phyloP scores from a whole-genome alignment of 129 eudicot species.

The Mikania micrantha region DNA sequence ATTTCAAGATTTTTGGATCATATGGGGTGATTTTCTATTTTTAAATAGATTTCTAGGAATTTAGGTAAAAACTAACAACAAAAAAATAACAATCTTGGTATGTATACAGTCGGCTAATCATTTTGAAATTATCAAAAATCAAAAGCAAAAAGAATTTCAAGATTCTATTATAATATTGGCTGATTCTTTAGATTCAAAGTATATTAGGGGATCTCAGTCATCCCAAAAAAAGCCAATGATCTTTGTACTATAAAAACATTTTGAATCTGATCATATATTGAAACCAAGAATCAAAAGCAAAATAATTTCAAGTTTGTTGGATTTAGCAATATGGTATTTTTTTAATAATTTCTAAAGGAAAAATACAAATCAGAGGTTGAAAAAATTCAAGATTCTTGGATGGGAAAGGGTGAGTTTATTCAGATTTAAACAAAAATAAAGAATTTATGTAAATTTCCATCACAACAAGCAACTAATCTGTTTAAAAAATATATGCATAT shows the following conservation, averaged over 20 bases:
- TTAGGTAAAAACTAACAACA: conserved; percentile 6
- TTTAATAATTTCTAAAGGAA: background rate
- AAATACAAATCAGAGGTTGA: background rate
- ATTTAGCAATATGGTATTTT: background rate
- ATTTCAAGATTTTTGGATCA: conserved; percentile 18
- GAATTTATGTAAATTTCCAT: background rate
- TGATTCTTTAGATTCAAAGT: conserved; percentile 14
- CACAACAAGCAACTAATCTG: background rate
- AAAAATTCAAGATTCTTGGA: background rate
- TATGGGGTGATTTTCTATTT: conserved; percentile 5
- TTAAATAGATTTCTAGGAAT: conserved; percentile 9
- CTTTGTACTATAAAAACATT: background rate
- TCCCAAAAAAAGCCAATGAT: conserved; percentile 17
- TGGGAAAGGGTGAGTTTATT: background rate
- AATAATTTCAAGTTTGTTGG: conserved; percentile 13
- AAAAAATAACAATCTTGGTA: conserved; percentile 7
- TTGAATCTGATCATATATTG: background rate
- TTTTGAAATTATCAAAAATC: conserved; percentile 1
- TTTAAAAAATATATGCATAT: background rate
- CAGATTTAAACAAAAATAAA: conserved; percentile 1
- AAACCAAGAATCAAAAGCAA: conserved; percentile 8
- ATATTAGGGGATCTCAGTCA: conserved; percentile 5
- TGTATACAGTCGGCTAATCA: background rate
- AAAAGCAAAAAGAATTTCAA: conserved; percentile 3
- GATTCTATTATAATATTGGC: background rate